Evolutionary conservation across 2,329 filamentous ascomycete genomes (phyloP).

Genomic region (Aulographum hederae): DNA sequence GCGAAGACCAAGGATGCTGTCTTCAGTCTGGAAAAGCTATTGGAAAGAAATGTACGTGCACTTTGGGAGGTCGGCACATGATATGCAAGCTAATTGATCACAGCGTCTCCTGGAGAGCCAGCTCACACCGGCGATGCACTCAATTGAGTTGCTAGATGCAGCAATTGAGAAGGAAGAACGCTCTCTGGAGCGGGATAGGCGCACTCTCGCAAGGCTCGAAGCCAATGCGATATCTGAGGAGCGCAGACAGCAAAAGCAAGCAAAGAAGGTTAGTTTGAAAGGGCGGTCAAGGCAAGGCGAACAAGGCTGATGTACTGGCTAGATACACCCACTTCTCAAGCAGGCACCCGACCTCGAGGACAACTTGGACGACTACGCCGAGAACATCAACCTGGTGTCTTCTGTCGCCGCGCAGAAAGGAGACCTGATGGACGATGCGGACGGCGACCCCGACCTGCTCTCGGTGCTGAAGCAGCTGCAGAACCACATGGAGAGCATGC

Average conservation of each 20-base stretch:
- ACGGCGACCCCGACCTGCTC: constrained; percentile 13
- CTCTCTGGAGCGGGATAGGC: constrained; percentile 38
- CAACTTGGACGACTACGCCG: constrained; percentile 10
- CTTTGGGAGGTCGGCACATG: neutral
- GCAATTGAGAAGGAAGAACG: constrained; percentile 40
- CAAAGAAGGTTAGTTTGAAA: too few relatives aligned
- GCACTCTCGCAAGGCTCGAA: constrained; percentile 31
- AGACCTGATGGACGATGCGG: too few relatives aligned
- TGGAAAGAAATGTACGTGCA: constrained; percentile 32
- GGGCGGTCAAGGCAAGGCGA: constrained; percentile 1
- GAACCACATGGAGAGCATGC: constrained; percentile 19
- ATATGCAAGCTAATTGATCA: constrained; percentile 1
- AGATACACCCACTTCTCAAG: constrained; percentile 14
- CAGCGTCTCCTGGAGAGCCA: constrained; percentile 32
- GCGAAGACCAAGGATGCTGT: constrained; percentile 31
- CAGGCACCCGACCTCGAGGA: constrained; percentile 7
- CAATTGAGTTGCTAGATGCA: constrained; percentile 38
- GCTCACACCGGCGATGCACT: constrained; percentile 44
- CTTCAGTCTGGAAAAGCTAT: constrained; percentile 46
- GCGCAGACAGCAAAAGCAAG: constrained; percentile 33
- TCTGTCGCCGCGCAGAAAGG: too few relatives aligned
- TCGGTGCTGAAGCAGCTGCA: constrained; percentile 18
- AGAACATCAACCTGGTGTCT: constrained; percentile 10
- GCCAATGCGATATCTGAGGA: constrained; percentile 29
- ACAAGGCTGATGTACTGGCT: neutral